Evolutionary conservation across 2,329 filamentous ascomycete species (phyloP), one percentile per base, ranked within the genome.

Genomic region (Colletotrichum echinochloae): DNA sequence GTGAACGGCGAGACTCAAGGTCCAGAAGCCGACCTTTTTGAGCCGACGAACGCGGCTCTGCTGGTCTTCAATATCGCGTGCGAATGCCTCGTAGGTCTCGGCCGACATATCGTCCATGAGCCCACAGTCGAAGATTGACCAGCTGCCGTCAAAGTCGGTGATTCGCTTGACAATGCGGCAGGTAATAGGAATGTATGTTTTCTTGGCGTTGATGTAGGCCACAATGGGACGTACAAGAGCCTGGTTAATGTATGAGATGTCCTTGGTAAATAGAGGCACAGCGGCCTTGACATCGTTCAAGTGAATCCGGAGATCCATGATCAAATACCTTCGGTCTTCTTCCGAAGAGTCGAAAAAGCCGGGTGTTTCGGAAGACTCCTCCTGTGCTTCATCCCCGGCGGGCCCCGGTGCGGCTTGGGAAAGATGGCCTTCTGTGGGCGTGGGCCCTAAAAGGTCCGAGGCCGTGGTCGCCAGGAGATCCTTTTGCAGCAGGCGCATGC

Each of bases 1-100:
- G 79, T 99, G 96, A 9, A 95, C 93, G 8, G 95, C 94, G 67
- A 99, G 84, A 75, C 95, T 95, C 66, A 98, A 86, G 3, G 94
- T 97, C 96, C 96, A 99, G 76, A 98, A 91, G 39, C 96, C 96
- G 35, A 97, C 96, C 82, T 98, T 97, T 80, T 95, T 97, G 78
- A 99, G 92, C 54, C 96, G 88, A 60, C 95, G 88, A 75, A 94
- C 92, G 62, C 94, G 90, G 74, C 92, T 93, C 79, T 97, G 92
- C 76, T 96, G 92, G 81, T 98, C 92, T 73, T 94, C 91, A 39
- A 99, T 94, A 79, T 98, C 94, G 73, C 90, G 90, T 46, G 94
- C 94, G 81, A 99, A 98, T 0, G 96, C 96, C 76, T 95, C 90
- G 79, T 99, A 99, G 62, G 94, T 94, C 87, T 98, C 96, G 73